Evolutionary conservation across 805 yeast genomes (phyloP).

Genomic region (Yamadazyma nakazawae): DNA sequence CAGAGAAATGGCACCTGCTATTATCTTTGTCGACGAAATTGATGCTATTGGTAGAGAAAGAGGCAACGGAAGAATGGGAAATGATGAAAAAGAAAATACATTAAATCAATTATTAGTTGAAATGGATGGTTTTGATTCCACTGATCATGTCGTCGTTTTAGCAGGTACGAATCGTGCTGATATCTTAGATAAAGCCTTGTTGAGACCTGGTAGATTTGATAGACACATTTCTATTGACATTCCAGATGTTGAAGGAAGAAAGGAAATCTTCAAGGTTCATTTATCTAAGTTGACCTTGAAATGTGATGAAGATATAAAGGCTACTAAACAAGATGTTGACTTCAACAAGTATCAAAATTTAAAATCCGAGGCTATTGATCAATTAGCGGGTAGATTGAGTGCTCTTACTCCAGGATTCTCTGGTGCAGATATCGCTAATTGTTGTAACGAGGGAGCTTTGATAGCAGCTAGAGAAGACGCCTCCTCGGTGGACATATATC

Average conservation of each 20-base stretch:
- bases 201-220: conserved; percentile 98
- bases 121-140: conserved; percentile 93
- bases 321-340: conserved; percentile 23
- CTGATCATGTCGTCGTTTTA: conserved; percentile 92
- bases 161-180: conserved; percentile 98
- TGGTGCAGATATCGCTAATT: conserved; percentile 98
- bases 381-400: conserved; percentile 81
- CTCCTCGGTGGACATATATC: conserved; percentile 63
- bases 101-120: conserved; percentile 93
- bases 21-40: conserved; percentile 96
- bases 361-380: conserved; percentile 39
- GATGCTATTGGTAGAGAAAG: conserved; percentile 98
- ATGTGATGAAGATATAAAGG: conserved; percentile 31
- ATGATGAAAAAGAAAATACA: conserved; percentile 96
- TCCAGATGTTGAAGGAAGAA: conserved; percentile 94
- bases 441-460: conserved; percentile 94
- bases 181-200: conserved; percentile 84
- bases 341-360: conserved; percentile 38
- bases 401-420: conserved; percentile 97
- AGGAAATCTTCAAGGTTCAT: conserved; percentile 87
- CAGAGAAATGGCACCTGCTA: conserved; percentile 89
- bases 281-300: conserved; percentile 65
- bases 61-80: conserved; percentile 74
- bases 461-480: conserved; percentile 89
- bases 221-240: conserved; percentile 88